Conservation (phyloP, 2,329 filamentous ascomycete genomes). For the Thielaviopsis ethacetica region DNA sequence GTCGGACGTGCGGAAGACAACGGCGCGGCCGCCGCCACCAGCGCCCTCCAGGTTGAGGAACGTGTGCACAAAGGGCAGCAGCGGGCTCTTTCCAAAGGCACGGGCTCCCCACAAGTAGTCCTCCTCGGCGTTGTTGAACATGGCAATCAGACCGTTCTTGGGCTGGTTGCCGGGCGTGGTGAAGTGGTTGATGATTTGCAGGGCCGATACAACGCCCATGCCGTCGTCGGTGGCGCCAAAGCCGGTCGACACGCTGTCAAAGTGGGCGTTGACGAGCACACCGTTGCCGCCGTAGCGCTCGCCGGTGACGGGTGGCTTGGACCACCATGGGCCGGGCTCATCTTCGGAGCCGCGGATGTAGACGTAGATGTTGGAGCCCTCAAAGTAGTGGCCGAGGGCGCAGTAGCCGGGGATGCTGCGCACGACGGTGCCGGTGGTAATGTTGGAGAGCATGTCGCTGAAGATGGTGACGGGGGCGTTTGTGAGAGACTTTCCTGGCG, state of each 20-base stretch:
- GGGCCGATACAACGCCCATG: slow-evolving; percentile 68
- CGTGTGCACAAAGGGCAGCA: slow-evolving; percentile 64
- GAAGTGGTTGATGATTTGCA: slow-evolving; percentile 80
- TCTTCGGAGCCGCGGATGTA: slow-evolving; percentile 76
- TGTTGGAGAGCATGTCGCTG: slow-evolving; percentile 63
- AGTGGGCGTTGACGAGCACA: slow-evolving; percentile 87
- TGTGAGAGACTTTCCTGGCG: background rate
- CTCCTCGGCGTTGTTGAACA: slow-evolving; percentile 94
- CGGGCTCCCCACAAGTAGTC: slow-evolving; percentile 78
- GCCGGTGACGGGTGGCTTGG: slow-evolving; percentile 23
- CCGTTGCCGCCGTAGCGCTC: slow-evolving; percentile 47
- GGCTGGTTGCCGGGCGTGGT: slow-evolving; percentile 55
- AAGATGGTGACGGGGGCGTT: slow-evolving; percentile 47
- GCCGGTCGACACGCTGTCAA: slow-evolving; percentile 82
- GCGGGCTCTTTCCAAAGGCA: slow-evolving; percentile 68
- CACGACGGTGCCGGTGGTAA: slow-evolving; percentile 34
- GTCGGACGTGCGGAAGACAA: slow-evolving; percentile 77
- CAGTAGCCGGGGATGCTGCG: slow-evolving; percentile 15
- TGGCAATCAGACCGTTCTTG: slow-evolving; percentile 61
- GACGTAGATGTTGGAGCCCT: slow-evolving; percentile 81
- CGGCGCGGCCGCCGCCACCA: slow-evolving; percentile 75
- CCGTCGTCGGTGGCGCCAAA: slow-evolving; percentile 92
- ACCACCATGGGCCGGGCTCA: slow-evolving; percentile 59
- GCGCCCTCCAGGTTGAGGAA: slow-evolving; percentile 94
- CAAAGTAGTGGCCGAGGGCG: slow-evolving; percentile 56